These are phyloP conservation scores for Pichia nanzhaoensis DNA, from an alignment of 805 yeast species.

Conservation along the genomic window DNA sequence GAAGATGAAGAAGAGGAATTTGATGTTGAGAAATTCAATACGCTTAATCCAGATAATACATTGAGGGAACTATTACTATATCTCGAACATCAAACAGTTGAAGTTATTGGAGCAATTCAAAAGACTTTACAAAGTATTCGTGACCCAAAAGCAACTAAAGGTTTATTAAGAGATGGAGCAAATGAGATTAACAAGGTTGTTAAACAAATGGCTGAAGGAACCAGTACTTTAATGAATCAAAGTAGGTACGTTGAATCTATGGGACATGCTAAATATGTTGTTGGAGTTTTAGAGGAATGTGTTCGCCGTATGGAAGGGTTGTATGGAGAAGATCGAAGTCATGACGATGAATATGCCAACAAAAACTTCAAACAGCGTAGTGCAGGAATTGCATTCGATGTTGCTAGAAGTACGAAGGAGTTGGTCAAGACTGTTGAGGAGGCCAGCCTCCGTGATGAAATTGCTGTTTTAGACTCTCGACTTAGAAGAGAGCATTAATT, in stretches of 20 bases:
- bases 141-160: constrained; percentile 68
- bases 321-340: constrained; percentile 37
- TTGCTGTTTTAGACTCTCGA: constrained; percentile 71
- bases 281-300: constrained; percentile 79
- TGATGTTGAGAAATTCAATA: constrained; percentile 70
- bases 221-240: constrained; percentile 81
- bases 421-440: constrained; percentile 94
- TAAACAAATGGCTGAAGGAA: constrained; percentile 82
- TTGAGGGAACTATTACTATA: constrained; percentile 75
- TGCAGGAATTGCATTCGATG: constrained; percentile 94
- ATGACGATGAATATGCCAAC: constrained; percentile 67
- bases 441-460: constrained; percentile 81
- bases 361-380: constrained; percentile 86
- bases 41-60: constrained; percentile 83
- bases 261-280: constrained; percentile 90
- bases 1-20: constrained; percentile 32
- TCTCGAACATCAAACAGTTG: constrained; percentile 88
- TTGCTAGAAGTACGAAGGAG: constrained; percentile 94
- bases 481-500: constrained; percentile 20
- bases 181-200: constrained; percentile 73
- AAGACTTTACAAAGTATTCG: constrained; percentile 70
- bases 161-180: constrained; percentile 65
- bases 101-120: constrained; percentile 86
- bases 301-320: constrained; percentile 72
- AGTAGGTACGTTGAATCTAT: constrained; percentile 77